Conservation (phyloP, 2,329 filamentous ascomycete species). For the Pseudogymnoascus sp. region DNA sequence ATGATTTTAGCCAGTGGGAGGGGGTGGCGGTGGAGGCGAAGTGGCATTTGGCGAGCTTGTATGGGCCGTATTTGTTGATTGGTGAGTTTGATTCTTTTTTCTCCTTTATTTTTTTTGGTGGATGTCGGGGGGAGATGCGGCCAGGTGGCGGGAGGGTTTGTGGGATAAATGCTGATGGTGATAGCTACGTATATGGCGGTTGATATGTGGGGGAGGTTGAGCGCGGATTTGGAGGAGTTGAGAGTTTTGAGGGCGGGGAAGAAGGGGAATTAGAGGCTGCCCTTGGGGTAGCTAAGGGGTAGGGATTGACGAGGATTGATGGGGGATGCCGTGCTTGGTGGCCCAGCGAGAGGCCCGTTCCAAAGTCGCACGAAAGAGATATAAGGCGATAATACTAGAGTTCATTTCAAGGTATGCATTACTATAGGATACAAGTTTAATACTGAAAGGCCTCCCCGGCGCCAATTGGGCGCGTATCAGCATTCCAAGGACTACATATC, state of each 20-base stretch:
- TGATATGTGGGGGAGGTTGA: constrained; percentile 32
- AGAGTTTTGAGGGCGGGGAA: not conserved
- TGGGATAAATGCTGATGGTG: not conserved
- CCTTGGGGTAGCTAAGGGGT: not conserved
- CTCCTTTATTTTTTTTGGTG: constrained; percentile 1
- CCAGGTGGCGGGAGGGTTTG: not conserved
- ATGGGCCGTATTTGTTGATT: constrained; percentile 47
- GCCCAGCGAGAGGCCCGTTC: not conserved
- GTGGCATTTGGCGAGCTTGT: constrained; percentile 40
- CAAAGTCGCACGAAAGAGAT: not conserved
- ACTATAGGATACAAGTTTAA: constrained; percentile 2
- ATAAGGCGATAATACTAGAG: not conserved
- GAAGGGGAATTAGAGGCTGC: not conserved
- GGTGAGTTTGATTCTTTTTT: constrained; percentile 34
- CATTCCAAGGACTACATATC: constrained; percentile 3
- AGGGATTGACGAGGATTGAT: not conserved
- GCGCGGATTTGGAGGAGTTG: not conserved
- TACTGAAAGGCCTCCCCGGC: not conserved
- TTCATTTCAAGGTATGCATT: not conserved
- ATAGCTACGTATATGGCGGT: constrained; percentile 34
- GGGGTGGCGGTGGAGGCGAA: constrained; percentile 38
- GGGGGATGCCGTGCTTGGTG: not conserved
- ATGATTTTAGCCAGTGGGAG: constrained; percentile 50
- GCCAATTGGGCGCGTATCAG: not conserved
- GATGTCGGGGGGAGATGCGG: too few relatives aligned